phyloP scores from a whole-genome alignment of 495 filamentous ascomycete genomes.

The Eremomyces bilateralis region DNA sequence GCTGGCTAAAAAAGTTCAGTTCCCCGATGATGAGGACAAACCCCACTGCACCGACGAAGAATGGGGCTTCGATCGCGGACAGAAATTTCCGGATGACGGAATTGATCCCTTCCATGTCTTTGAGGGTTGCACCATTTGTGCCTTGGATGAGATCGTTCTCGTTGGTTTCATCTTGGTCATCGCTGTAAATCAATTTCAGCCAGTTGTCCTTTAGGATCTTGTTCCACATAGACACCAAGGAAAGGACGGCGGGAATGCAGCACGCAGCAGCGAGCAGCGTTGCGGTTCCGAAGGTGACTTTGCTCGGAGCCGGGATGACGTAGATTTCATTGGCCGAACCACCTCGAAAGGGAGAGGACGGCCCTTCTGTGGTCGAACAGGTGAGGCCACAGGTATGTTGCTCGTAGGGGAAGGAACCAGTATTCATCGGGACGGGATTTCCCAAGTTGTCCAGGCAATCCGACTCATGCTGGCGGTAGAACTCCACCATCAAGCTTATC shows the following conservation, averaged over 20 bases:
- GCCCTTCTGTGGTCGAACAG: no score
- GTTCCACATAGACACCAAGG: conserved; percentile 33
- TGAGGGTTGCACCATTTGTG: conserved; percentile 30
- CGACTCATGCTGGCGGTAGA: no score
- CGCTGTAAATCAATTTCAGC: conserved; percentile 20
- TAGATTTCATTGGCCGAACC: no score
- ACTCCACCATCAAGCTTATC: no score
- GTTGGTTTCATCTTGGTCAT: conserved; percentile 9
- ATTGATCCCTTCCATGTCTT: conserved; percentile 27
- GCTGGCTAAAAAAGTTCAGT: conserved; percentile 35
- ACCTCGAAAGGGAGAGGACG: no score
- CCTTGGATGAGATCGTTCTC: conserved; percentile 27
- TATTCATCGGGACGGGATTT: no score
- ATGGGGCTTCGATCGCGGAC: conserved; percentile 27
- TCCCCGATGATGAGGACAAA: conserved; percentile 34
- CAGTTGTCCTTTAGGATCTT: conserved; percentile 36
- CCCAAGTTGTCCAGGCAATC: no score
- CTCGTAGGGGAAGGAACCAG: no score
- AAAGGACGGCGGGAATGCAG: conserved; percentile 35
- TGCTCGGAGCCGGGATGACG: conserved; percentile 29
- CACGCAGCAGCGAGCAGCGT: conserved; percentile 35
- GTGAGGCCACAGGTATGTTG: no score
- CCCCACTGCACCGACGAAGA: conserved; percentile 30
- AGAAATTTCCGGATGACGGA: conserved; percentile 22
- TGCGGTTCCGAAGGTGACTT: conserved; percentile 28